Base-by-base conservation (phyloP, 495 filamentous ascomycete genomes). In the Penicillium turbatum region DNA sequence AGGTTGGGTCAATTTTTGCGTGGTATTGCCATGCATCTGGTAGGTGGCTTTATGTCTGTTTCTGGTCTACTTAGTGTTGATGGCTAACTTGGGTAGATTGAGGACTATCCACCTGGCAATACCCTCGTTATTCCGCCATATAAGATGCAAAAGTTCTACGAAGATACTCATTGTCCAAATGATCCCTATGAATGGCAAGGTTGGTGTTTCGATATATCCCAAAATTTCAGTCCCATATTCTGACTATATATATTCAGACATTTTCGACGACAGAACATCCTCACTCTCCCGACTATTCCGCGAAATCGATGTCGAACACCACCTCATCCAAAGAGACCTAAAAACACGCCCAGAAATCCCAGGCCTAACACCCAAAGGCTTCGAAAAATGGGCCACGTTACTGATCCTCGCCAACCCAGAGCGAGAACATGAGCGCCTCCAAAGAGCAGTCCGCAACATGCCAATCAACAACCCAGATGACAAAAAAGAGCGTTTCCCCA, bases 111-210 rank as follows among this genome's bases (percentile, higher is more conserved):
- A 17, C 88, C 90, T 0, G 78, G 77, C 34, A 83, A 85, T 30
- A 89, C 80, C 36, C 75, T 93, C 36, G 88, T 96, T n/a, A 81
- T 96, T 29, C 83, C 86, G 0, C 88, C 90, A 2, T 73, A 81
- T 6, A 96, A 96, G 70, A 81, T 97, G 76, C 78, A 83, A 12
- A 77, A 81, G 45, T 92, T 92, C 54, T 96, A 96, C 63, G 72
- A 79, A 17, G 83, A 78, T 47, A 83, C 86, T 51, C 66, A 74
- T 43, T 62, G 92, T 3, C 57, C 80, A 1, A 67, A 76, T 26
- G 90, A 95, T 62, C 69, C 72, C 34, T 86, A 84, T 65, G 80
- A 85, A 40, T 89, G 86, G 85, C 68, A 79, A 57, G 71, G 82
- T 85, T 48, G 49, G 71, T 68, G 1, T 13, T 45, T 48, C 16